Evolutionary conservation across 129 eudicot species (phyloP).

Genomic region (Glebionis coronaria): DNA sequence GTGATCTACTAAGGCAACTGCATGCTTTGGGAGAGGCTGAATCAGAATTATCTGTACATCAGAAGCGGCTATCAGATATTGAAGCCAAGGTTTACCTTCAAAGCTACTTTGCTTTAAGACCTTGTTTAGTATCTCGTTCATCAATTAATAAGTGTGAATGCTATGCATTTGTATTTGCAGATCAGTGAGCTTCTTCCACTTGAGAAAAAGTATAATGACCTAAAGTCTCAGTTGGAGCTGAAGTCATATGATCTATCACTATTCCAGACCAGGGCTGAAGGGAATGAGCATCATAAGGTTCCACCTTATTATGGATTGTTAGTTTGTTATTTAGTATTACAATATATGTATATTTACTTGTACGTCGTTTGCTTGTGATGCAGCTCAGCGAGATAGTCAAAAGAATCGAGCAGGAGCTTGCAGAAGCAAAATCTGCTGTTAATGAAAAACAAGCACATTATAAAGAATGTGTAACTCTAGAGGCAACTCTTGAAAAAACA

Average conservation of each 20-base stretch:
- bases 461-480: constrained; percentile 58
- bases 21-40: constrained; percentile 85
- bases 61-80: constrained; percentile 67
- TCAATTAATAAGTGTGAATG: not conserved
- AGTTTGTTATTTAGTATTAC: not conserved
- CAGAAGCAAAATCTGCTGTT: constrained; percentile 58
- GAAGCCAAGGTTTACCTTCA: constrained; percentile 76
- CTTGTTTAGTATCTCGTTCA: not conserved
- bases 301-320: constrained; percentile 4
- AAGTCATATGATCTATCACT: constrained; percentile 83
- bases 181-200: constrained; percentile 78
- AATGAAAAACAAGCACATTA: constrained; percentile 55
- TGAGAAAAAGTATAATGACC: constrained; percentile 66
- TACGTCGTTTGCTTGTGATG: constrained; percentile 22
- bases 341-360: not conserved
- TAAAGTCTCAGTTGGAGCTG: constrained; percentile 74
- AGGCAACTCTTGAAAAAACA: constrained; percentile 65
- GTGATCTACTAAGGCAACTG: constrained; percentile 73
- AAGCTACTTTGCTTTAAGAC: not conserved
- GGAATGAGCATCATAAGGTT: constrained; percentile 98
- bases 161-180: constrained; percentile 34
- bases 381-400: constrained; percentile 81
- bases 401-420: constrained; percentile 81
- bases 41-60: constrained; percentile 61
- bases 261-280: constrained; percentile 74